Base-by-base conservation (phyloP, 2,329 filamentous ascomycete species). In the Exserohilum rostratum region DNA sequence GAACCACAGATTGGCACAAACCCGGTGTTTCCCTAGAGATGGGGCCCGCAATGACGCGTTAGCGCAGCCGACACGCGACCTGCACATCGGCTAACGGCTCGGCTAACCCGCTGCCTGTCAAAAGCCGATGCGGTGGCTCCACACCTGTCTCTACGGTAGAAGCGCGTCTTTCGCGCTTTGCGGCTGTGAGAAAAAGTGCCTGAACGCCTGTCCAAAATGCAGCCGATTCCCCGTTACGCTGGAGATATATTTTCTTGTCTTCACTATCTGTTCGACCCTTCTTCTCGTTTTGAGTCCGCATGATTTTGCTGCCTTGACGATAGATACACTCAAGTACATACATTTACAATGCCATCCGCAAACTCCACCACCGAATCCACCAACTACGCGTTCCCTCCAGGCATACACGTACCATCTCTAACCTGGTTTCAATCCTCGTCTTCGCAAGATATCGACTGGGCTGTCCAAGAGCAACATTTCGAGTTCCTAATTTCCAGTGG, bases 371-470 rank as follows among this genome's bases (percentile, higher is more conserved):
- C 58, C 57, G 65, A 70, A 15, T 47, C 63, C 50, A 55, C 65
- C 33, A 72, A 70, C 61, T 71, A 68, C 53, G 65, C 77, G 5
- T 80, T 77, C 58, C 80, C 82, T 27, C 76, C 78, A 1, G 83
- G 83, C 3, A 81, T 86, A 43, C 83, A 85, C 57, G 83, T 82
- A n/a, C 83, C 83, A 1, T 80, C 77, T 17, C 67, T 86, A 62
- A 85, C 83, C 3, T 86, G 79, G 77, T 86, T 85, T 67, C 71
- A 75, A 42, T 72, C 77, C 51, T 76, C 80, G 53, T 62, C 68
- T 25, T 70, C 62, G 4, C 83, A 85, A 62, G 80, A 83, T 37
- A 81, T 85, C 34, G 82, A 86, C 63, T 85, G 82, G 83, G 74
- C 78, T 5, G 67, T 81, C 1, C 82, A 86, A 64, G 78, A 77